Conservation (phyloP, 2,329 filamentous ascomycete genomes). For the Sporothrix dimorphospora region DNA sequence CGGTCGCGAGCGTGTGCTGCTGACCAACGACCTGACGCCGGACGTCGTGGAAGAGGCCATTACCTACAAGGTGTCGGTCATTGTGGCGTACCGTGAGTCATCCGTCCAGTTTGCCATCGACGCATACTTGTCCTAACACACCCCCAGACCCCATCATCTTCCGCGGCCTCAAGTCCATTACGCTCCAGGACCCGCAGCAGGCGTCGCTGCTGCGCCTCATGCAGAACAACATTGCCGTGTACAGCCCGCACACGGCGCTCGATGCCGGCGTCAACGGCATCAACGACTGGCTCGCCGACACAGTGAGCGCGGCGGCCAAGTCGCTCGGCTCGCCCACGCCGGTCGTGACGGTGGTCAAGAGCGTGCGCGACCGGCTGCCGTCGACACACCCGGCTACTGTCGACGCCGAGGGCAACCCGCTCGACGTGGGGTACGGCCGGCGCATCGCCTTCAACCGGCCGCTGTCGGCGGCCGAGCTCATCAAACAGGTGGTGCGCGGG, state of each 20-base stretch:
- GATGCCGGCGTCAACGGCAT: constrained; percentile 84
- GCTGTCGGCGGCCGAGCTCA: constrained; percentile 49
- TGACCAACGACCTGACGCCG: constrained; percentile 87
- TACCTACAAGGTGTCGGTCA: constrained; percentile 70
- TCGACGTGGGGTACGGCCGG: constrained; percentile 54
- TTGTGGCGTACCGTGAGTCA: constrained; percentile 84
- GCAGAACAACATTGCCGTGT: constrained; percentile 88
- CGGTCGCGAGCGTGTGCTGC: constrained; percentile 49
- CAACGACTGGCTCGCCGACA: constrained; percentile 91
- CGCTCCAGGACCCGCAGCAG: constrained; percentile 83
- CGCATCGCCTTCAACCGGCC: constrained; percentile 48
- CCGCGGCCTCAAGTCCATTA: constrained; percentile 85
- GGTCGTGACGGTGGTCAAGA: constrained; percentile 45
- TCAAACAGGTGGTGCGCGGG: constrained; percentile 62
- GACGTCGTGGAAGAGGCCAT: constrained; percentile 91
- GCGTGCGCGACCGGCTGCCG: constrained; percentile 47
- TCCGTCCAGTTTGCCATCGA: neutral
- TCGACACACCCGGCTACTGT: neutral
- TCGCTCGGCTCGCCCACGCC: constrained; percentile 37
- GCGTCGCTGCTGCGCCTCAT: constrained; percentile 79
- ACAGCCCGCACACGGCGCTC: constrained; percentile 92
- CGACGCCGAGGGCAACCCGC: constrained; percentile 43
- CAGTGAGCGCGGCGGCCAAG: constrained; percentile 54
- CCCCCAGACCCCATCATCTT: constrained; percentile 90
- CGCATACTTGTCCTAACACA: constrained; percentile 20